Evolutionary conservation across 352 stramenopile species (phyloP), one percentile per base, ranked within the genome.

Genomic region (Pythium grandisporangium): DNA sequence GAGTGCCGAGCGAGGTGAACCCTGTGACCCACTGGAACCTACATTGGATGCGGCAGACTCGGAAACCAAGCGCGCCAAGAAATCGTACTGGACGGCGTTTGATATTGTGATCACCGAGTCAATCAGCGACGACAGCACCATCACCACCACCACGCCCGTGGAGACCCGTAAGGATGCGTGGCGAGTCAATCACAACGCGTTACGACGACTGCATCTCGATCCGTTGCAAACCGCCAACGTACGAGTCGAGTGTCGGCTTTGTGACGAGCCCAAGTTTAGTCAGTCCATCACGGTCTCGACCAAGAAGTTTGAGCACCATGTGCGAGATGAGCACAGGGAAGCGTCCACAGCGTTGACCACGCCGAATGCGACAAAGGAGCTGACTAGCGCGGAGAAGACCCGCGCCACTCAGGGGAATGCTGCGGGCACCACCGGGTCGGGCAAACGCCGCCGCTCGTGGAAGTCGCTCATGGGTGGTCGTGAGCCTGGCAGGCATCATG

Each of bases 241-340:
- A 17, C 51, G 51, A 7, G 51, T 59, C 16, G 51, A 59, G 45
- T 59, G 51, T 40, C 40, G 42, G 25, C 50, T 51, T 19, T 59
- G 51, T 19, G 20, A 34, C 5, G 39, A 50, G 6, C 51, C 43
- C 19, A 59, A 59, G 34, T 59, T 53, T 36, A 53, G 37, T 24
- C 51, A 59, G 44, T 59, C 51, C 13, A 59, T 59, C 51, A 59
- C 51, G 19, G 51, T 59, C 17, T 59, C 51, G 2, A 59, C 51
- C 22, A 47, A 45, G 35, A 59, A 59, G 45, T 59, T 59, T 27
- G 51, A 59, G 32, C 50, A 52, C 24, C 50, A 58, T 38, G 47
- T 40, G 23, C 46, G 52, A 20, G 39, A 52, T 25, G 50, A 58
- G n/a, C 50, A 58, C 32, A 37, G 37, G 30, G 43, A 58, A 25